Base-by-base conservation (phyloP, 176 grass and related monocot genomes). In the Aegilops sharonensis region DNA sequence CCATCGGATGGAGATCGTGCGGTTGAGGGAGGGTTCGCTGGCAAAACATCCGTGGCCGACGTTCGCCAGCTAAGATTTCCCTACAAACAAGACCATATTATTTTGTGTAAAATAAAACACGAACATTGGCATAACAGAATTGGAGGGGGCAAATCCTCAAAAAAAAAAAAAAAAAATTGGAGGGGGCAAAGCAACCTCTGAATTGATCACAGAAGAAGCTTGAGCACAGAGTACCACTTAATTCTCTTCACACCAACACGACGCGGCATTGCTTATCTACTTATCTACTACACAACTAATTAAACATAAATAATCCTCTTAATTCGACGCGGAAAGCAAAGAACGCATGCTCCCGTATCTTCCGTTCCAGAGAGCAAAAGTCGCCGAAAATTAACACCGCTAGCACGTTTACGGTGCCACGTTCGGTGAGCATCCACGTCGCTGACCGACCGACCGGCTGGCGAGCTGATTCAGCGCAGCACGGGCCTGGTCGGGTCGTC, bases 401-500 rank as follows among this genome's bases (percentile, higher is more conserved):
- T 6, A 73, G 14, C 47, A 30, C 72, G 43, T 74, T 31, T 71
- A 27, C 25, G 11, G 32, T 14, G 2, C 54, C 18, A 23, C 48
- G 48, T 54, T 54, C 50, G 50, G 71, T 15, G 32, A 75, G 25
- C 48, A 11, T 20, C 25, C 24, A 20, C 72, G 66, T 35, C 31
- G 37, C 18, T 21, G 56, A 59, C 56, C 20, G 56, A 59, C 56
- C 13, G 43, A 47, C 47, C 29, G 72, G 29, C 72, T 17, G 47
- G 72, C 45, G 1, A 40, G 6, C 1, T 2, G 15, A 34, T 36
- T 36, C 47, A 56, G 32, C 45, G 75, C 3, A 75, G 81, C 59
- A 84, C 85, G 7, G 89, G 89, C 48, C 75, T 79, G 3, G 81
- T 84, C 10, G 85, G 85, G 80, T 90, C 89, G 57, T 90, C 89